phyloP scores from a whole-genome alignment of 164 flowering plant species.

The Nelumbo lutea region DNA sequence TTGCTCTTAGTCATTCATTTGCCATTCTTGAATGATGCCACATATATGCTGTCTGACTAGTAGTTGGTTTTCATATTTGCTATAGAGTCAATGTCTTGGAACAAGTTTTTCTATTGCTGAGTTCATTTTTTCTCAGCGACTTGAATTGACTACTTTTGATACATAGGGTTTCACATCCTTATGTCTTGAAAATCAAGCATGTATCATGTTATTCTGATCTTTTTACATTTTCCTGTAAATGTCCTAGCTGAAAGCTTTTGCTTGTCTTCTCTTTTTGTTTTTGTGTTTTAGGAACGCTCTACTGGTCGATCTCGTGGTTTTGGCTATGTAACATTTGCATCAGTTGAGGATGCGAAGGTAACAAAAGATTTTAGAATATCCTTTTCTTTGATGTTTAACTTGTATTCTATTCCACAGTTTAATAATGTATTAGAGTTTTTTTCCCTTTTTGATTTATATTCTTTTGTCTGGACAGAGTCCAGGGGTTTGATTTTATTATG shows the following conservation, averaged over 20 bases:
- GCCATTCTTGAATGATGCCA: too few relatives aligned
- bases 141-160: neutral
- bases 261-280: neutral
- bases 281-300: conserved; percentile 61
- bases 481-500: too few relatives aligned
- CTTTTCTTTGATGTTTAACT: neutral
- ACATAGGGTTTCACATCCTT: neutral
- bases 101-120: too few relatives aligned
- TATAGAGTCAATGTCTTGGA: too few relatives aligned
- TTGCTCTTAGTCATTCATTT: too few relatives aligned
- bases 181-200: neutral
- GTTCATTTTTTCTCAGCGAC: too few relatives aligned
- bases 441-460: too few relatives aligned
- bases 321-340: conserved; percentile 93
- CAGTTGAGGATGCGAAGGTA: conserved; percentile 95
- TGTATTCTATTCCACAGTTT: neutral
- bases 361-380: neutral
- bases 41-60: too few relatives aligned
- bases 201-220: neutral
- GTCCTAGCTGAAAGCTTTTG: neutral
- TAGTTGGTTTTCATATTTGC: too few relatives aligned
- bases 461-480: too few relatives aligned
- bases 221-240: neutral
- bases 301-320: conserved; percentile 98
- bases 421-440: neutral